phyloP scores from a whole-genome alignment of 2,329 filamentous ascomycete species.

The Fusarium haematococcum region DNA sequence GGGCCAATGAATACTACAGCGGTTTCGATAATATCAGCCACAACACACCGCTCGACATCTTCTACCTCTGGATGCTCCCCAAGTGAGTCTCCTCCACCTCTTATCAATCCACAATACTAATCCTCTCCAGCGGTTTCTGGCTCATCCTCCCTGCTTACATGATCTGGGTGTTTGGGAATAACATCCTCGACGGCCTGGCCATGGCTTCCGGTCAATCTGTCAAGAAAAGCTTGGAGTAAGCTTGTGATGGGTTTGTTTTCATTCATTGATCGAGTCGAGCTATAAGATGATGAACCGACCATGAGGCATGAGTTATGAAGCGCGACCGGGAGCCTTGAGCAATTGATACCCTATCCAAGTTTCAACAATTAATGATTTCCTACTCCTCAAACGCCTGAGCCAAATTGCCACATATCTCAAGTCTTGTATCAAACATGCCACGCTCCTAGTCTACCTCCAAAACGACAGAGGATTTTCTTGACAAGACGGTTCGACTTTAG shows the following conservation, averaged over 20 bases:
- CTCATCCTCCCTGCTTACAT: slow-evolving; percentile 65
- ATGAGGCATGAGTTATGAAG: slow-evolving; percentile 19
- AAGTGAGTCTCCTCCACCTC: slow-evolving; percentile 59
- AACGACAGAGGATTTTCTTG: rapidly evolving
- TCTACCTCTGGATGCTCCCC: slow-evolving; percentile 68
- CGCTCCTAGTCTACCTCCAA: too few species aligned
- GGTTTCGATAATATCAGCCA: slow-evolving; percentile 69
- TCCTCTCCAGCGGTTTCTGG: slow-evolving; percentile 62
- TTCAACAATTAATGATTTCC: not conserved
- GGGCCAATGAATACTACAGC: slow-evolving; percentile 68
- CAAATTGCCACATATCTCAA: too few species aligned
- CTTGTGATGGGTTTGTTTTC: too few species aligned
- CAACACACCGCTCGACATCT: slow-evolving; percentile 58
- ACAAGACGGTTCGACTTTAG: too few species aligned
- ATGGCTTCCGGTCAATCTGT: slow-evolving; percentile 52
- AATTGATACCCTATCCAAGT: not conserved
- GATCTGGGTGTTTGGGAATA: slow-evolving; percentile 60
- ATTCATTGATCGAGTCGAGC: not conserved
- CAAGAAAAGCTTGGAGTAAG: slow-evolving; percentile 3
- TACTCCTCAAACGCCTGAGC: not conserved
- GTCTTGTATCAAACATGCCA: too few species aligned
- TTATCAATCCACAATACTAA: not conserved
- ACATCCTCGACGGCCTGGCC: slow-evolving; percentile 61
- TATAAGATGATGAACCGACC: not conserved
- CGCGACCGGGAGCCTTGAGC: not conserved